Conservation (phyloP, 2,329 filamentous ascomycete species). For the Hymenoscyphus fraxineus region DNA sequence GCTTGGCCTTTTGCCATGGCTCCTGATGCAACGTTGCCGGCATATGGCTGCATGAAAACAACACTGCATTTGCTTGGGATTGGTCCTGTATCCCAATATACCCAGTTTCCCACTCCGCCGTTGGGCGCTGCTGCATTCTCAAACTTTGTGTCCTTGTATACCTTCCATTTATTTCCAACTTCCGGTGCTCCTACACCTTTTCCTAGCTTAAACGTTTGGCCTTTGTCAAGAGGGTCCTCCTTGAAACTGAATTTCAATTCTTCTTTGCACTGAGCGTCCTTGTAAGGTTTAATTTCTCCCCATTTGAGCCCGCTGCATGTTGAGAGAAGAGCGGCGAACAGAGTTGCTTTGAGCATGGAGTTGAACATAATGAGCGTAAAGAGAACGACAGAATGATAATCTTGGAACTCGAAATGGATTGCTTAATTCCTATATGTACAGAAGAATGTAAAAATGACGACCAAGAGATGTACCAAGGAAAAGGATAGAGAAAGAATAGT, state of each 20-base stretch:
- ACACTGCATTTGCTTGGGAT: not conserved
- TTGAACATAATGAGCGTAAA: not conserved
- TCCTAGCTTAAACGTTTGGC: not conserved
- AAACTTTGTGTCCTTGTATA: not conserved
- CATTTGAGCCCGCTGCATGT: not conserved
- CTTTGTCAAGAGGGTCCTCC: not conserved
- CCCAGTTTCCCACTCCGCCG: not conserved
- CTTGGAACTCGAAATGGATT: not conserved
- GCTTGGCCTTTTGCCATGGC: not conserved
- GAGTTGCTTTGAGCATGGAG: not conserved
- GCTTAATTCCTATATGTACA: not conserved
- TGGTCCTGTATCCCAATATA: not conserved
- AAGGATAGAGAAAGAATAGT: not conserved
- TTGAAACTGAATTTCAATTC: not conserved
- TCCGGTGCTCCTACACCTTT: not conserved
- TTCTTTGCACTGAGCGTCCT: not conserved
- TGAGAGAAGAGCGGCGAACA: not conserved
- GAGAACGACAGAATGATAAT: too few species aligned
- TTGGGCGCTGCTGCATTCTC: not conserved
- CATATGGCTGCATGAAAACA: conserved; percentile 4
- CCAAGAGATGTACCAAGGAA: not conserved
- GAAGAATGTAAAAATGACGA: not conserved
- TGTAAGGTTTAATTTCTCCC: not conserved
- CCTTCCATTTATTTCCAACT: not conserved
- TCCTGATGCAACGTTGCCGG: not conserved